phyloP scores from a whole-genome alignment of 805 yeast species.

The Metschnikowia amazonensis region DNA sequence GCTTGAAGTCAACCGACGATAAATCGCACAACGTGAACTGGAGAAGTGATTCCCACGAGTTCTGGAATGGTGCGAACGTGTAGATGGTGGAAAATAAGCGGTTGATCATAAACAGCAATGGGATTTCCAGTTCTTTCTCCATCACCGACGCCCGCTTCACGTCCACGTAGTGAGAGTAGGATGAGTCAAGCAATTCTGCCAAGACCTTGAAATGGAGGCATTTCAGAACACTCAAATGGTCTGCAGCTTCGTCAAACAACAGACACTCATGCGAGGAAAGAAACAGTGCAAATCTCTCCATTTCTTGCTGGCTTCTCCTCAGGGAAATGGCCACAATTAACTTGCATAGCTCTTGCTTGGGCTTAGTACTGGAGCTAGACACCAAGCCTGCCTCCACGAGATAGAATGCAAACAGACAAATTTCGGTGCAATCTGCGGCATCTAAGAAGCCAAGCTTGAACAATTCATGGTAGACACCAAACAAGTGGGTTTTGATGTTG shows the following conservation, averaged over 20 bases:
- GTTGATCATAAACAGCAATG: conserved; percentile 11
- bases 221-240: conserved; percentile 19
- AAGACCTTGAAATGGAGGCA: conserved; percentile 23
- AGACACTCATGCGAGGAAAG: conserved; percentile 27
- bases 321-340: conserved; percentile 46
- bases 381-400: conserved; percentile 10
- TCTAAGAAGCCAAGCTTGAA: conserved; percentile 60
- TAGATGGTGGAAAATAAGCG: conserved; percentile 32
- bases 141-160: conserved; percentile 4
- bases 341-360: conserved; percentile 48
- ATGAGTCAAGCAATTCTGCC: conserved; percentile 13
- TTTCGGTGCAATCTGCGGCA: conserved; percentile 43
- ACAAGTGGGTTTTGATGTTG: conserved; percentile 49
- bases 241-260: conserved; percentile 23
- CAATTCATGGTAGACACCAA: conserved; percentile 52
- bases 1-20: conserved; percentile 28
- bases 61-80: conserved; percentile 28
- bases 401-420: conserved; percentile 20
- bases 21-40: conserved; percentile 44
- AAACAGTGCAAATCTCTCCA: conserved; percentile 31
- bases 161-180: conserved; percentile 10
- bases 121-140: not conserved
- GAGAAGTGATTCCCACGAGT: conserved; percentile 36
- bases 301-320: conserved; percentile 34
- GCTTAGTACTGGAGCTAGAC: conserved; percentile 19